phyloP scores from a whole-genome alignment of 2,329 filamentous ascomycete species.

The Triangularia setosa region DNA sequence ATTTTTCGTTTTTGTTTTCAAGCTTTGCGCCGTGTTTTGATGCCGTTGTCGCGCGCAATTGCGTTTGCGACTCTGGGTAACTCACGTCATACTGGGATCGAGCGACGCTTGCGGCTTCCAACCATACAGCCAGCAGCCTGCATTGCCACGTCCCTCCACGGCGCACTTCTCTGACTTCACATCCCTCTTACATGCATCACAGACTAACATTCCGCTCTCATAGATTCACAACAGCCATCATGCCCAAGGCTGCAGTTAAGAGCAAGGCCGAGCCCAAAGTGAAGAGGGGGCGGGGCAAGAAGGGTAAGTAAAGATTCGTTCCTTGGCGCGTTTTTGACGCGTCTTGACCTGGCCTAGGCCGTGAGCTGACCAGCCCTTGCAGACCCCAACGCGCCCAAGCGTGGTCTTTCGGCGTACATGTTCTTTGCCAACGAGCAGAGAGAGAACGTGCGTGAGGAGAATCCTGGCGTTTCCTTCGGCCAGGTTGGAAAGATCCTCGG shows the following conservation, averaged over 20 bases:
- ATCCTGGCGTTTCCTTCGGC: slow-evolving; percentile 95
- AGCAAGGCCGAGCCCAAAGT: slow-evolving; percentile 47
- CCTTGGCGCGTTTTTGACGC: not conserved
- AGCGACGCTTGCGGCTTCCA: not conserved
- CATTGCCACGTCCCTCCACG: too few species aligned
- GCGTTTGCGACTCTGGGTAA: slow-evolving; percentile 33
- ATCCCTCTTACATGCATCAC: not conserved
- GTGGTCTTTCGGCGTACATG: slow-evolving; percentile 99
- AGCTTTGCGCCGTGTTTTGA: slow-evolving; percentile 27
- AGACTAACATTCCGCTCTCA: not conserved
- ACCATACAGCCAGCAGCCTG: not conserved
- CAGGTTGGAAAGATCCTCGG: slow-evolving; percentile 98
- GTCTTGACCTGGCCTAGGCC: not conserved
- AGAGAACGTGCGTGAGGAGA: slow-evolving; percentile 96
- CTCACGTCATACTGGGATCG: not conserved
- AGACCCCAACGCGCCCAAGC: slow-evolving; percentile 99
- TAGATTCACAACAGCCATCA: slow-evolving; percentile 38
- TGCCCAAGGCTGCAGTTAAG: slow-evolving; percentile 58
- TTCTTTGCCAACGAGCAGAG: slow-evolving; percentile 99
- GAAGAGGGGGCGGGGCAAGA: slow-evolving; percentile 55
- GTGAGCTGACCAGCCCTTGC: slow-evolving; percentile 13
- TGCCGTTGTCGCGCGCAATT: slow-evolving; percentile 36
- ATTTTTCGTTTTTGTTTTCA: not conserved
- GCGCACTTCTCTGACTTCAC: not conserved
- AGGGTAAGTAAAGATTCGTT: slow-evolving; percentile 42